Evolutionary conservation across 2,329 filamentous ascomycete genomes (phyloP).

Genomic region (Penicillium sp.): DNA sequence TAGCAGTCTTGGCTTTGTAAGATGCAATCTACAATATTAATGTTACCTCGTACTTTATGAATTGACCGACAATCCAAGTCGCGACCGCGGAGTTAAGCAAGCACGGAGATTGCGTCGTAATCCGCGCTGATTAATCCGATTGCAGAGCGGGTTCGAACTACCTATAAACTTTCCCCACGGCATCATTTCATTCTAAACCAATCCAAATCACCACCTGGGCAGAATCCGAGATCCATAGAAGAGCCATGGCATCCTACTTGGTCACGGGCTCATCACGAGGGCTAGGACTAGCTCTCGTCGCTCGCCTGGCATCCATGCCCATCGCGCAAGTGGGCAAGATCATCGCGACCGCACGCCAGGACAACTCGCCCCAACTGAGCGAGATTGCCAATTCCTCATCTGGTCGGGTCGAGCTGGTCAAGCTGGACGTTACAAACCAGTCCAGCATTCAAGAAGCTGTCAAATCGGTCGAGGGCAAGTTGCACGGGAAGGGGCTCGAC

Average conservation of each 20-base stretch:
- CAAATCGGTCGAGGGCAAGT: constrained; percentile 32
- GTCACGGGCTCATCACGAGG: constrained; percentile 42
- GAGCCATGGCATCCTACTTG: constrained; percentile 40
- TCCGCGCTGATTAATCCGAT: not conserved
- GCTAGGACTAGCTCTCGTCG: constrained; percentile 39
- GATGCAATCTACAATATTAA: not conserved
- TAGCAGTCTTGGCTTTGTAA: not conserved
- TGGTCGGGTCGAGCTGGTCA: constrained; percentile 41
- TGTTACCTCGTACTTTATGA: no score
- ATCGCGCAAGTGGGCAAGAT: constrained; percentile 40
- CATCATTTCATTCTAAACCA: not conserved
- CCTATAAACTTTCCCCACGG: not conserved
- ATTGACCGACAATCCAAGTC: not conserved
- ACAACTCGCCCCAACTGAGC: constrained; percentile 35
- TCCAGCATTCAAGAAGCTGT: constrained; percentile 40
- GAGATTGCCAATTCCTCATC: constrained; percentile 38
- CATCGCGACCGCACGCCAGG: constrained; percentile 45
- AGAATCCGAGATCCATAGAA: not conserved
- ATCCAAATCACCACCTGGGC: not conserved
- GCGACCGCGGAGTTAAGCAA: not conserved
- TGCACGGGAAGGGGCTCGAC: constrained; percentile 48
- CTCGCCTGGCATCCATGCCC: constrained; percentile 35
- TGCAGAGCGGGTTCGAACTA: not conserved
- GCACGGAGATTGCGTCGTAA: not conserved
- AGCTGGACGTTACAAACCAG: constrained; percentile 42